Conservation (phyloP, 1,139 yeast genomes). For the Suhomyces ambrosiae region DNA sequence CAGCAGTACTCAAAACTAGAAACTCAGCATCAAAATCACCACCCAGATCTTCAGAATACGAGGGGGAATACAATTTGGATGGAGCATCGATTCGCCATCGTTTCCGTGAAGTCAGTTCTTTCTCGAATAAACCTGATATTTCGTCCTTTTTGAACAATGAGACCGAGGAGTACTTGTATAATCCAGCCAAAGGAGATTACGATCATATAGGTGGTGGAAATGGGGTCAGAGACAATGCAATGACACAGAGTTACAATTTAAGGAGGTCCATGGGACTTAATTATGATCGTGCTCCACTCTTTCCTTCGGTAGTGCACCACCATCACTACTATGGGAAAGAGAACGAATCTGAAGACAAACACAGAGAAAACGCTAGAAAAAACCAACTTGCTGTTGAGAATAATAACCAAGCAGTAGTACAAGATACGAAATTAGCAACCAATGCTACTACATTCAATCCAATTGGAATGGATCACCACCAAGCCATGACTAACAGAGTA, state of each 20-base stretch:
- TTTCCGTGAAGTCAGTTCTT: slow-evolving; percentile 21
- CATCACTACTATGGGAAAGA: slow-evolving; percentile 11
- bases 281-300: slow-evolving; percentile 1
- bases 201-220: slow-evolving; percentile 11
- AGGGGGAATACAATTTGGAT: slow-evolving; percentile 7
- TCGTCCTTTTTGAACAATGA: slow-evolving; percentile 18
- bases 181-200: slow-evolving; percentile 24
- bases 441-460: no score
- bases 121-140: slow-evolving; percentile 23
- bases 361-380: no score
- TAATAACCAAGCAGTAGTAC: no score
- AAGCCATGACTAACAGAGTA: no score
- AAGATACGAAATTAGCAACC: no score
- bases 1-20: neutral
- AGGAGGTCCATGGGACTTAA: slow-evolving; percentile 13
- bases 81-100: slow-evolving; percentile 1
- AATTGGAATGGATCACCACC: no score
- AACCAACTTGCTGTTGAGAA: neutral
- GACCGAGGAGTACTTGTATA: slow-evolving; percentile 25
- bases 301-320: slow-evolving; percentile 11
- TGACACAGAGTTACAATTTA: slow-evolving; percentile 16
- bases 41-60: slow-evolving; percentile 1
- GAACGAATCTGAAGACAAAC: neutral
- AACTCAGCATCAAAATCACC: slow-evolving; percentile 1
- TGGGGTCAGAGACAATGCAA: slow-evolving; percentile 10